Conservation (phyloP, 75 land plant species). For the Selaginella moellendorffii region DNA sequence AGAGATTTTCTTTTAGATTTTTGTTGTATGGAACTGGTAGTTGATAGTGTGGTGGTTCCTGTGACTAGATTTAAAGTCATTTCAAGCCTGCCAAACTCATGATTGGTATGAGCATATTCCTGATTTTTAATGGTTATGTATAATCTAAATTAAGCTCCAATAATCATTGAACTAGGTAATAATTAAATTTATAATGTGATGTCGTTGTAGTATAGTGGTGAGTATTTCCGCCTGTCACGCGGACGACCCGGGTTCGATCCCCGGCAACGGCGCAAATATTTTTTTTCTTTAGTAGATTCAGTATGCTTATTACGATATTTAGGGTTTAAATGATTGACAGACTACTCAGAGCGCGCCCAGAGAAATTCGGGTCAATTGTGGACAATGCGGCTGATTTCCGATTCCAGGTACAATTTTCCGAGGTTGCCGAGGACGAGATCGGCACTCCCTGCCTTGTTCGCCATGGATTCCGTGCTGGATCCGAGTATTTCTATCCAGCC, state of each 20-base stretch:
- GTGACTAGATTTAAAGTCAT: too few relatives aligned
- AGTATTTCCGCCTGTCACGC: conserved; percentile 13
- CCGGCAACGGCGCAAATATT: conserved; percentile 12
- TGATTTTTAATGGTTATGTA: too few relatives aligned
- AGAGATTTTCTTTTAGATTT: too few relatives aligned
- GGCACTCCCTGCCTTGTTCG: background rate
- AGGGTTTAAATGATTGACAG: background rate
- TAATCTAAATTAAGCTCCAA: too few relatives aligned
- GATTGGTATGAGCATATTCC: too few relatives aligned
- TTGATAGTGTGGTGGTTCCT: too few relatives aligned
- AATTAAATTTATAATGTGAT: too few relatives aligned
- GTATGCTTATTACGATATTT: background rate
- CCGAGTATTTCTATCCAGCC: background rate
- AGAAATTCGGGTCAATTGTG: background rate
- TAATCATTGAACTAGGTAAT: too few relatives aligned
- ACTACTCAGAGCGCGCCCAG: background rate
- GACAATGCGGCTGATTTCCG: background rate
- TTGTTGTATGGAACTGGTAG: too few relatives aligned
- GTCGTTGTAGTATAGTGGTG: too few relatives aligned
- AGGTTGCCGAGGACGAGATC: background rate
- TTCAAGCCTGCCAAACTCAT: too few relatives aligned
- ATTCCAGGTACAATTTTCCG: background rate
- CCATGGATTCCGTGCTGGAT: background rate
- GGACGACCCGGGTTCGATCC: conserved; percentile 11
- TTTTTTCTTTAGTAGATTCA: too few relatives aligned